Evolutionary conservation across 2,329 filamentous ascomycete genomes (phyloP), one percentile per base, ranked within the genome.

Genomic region (Dactylellina sp.): DNA sequence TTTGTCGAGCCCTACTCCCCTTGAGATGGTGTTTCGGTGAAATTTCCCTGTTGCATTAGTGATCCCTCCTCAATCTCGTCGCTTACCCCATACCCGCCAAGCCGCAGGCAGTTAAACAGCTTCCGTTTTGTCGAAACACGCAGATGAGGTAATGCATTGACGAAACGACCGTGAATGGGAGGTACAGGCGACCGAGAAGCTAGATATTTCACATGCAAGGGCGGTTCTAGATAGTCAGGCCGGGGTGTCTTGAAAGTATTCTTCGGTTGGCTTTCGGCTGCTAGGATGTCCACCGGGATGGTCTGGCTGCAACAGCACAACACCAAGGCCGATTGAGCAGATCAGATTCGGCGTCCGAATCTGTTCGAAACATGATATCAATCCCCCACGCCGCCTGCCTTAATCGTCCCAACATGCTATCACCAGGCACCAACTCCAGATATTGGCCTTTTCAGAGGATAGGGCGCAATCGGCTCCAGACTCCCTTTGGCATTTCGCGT

Each of bases 231-330:
- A 49, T 39, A 32, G 32, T 25, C 49, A 22, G 25, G 14, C 9
- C 28, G 44, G 32, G 32, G 40, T 60, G 68, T 56, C 53, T 72
- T 35, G 32, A 46, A 40, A 25, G 37, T 55, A 71, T 40, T 57
- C 28, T 47, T 63, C 68, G 64, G 52, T 40, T 59, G 60, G 25
- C 68, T 53, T 42, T 72, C 68, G 68, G 42, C 37, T 55, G 28
- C 59, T 22, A 28, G 61, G 53, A 20, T 24, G 22, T 49, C 35
- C 4, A 32, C 53, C 16, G 52, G 68, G 68, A 20, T 53, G 28
- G 18, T 44, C 68, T 44, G 59, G 60, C 40, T 63, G 37, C 50
- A 40, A 42, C 37, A 59, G 50, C 50, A 40, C 50, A 55, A 55
- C 50, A 55, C 32, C 32, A 55, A 24, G 63, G 53, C 55, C n/a